Percentiles rank a stretch among this genome's conserved stretches.
phyloP scores from a whole-genome alignment of 164 flowering plant species.

The Dillenia suffruticosa region DNA sequence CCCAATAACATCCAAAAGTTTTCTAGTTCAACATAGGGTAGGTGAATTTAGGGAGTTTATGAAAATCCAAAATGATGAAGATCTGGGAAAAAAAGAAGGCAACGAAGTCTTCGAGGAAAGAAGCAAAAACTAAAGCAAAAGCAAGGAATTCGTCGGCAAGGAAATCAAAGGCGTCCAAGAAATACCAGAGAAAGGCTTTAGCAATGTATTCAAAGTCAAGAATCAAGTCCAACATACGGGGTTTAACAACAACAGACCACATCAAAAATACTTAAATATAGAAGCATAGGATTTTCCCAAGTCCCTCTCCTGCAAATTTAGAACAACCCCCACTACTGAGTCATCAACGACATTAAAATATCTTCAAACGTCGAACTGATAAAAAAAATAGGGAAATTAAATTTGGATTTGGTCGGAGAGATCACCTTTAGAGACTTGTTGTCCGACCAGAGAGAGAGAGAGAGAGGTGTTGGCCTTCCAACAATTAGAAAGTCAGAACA shows the following conservation, averaged over 20 bases:
- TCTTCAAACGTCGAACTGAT: too few relatives aligned
- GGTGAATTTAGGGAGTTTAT: too few relatives aligned
- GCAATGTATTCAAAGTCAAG: constrained; percentile 25
- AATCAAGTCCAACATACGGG: constrained; percentile 22
- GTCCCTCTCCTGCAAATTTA: too few relatives aligned
- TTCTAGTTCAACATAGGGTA: constrained; percentile 3
- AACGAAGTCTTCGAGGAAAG: constrained; percentile 15
- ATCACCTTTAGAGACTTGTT: neutral
- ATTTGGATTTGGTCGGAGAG: too few relatives aligned
- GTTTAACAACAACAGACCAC: neutral
- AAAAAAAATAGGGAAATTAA: too few relatives aligned
- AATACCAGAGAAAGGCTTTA: constrained; percentile 21
- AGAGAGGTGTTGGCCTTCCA: neutral
- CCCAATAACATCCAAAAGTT: neutral
- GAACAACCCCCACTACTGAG: too few relatives aligned
- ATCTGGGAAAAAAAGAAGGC: constrained; percentile 10
- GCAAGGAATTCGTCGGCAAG: constrained; percentile 18
- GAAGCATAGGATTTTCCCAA: too few relatives aligned
- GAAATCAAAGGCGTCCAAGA: constrained; percentile 19
- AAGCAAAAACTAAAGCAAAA: constrained; percentile 9
- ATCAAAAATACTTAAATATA: too few relatives aligned
- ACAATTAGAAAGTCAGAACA: neutral
- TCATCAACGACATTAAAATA: too few relatives aligned
- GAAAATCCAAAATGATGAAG: neutral
- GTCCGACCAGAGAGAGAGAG: neutral